Evolutionary conservation across 345 rosid genomes (phyloP), one percentile per base, ranked within the genome.

Genomic region (Diplotaxis tenuifolia): DNA sequence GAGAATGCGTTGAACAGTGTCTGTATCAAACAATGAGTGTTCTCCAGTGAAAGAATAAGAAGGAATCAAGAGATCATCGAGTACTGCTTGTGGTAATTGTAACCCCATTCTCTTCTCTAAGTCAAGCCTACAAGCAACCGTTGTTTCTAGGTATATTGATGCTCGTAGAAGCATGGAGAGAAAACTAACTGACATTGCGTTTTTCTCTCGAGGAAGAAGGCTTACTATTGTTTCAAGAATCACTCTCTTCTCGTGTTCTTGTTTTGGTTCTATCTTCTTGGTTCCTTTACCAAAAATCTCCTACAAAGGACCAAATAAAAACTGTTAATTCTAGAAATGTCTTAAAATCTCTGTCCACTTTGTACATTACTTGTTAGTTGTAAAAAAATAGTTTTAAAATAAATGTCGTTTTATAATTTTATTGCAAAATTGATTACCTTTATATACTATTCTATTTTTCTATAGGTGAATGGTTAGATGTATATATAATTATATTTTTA

Each of bases 71-170:
- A 94, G 89, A 84, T 91, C 96, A 23, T 94, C 96, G 28, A 94
- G 78, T 32, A 87, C 96, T 3, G 96, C 93, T 62, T 94, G 97
- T 59, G 86, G 86, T 72, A 94, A 79, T 65, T 91, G 97, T 62
- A 82, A 73, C 14, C 87, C 96, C 93, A 94, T 85, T 78, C 92
- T 84, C 75, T 85, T 94, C 80, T 94, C 98, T 74, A 94, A 80
- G 78, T 88, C 98, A 36, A 94, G 92, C 54, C 96, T 82, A 76
- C 98, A 94, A 79, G 97, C 97, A 50, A 94, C 86, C 5, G 97
- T 94, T 68, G 98, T 91, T 78, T 94, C 90, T 0, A 94, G 93
- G 82, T 86, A 86, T 68, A 88, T 86, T 6, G 96, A 86, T 20
- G 99, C 90, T 0, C 96, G 88, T 58, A 89, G 92, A 78, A 95